Evolutionary conservation across 768 basidiomycete species (phyloP), one percentile per base, ranked within the genome.

Genomic region (Lanmaoa rubissima): DNA sequence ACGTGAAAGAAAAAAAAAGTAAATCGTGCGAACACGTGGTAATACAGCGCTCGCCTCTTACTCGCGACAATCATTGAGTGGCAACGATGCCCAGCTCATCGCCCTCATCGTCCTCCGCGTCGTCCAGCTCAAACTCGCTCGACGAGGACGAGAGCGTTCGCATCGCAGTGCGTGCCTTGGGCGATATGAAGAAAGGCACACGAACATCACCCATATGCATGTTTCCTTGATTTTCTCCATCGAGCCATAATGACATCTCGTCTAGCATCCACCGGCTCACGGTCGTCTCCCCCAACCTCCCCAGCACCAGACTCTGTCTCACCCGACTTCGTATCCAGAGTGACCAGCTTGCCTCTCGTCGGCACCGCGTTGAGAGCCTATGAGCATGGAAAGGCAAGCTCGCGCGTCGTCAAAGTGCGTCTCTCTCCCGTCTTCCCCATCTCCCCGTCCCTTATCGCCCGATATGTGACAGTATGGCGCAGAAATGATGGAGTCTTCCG

Each of bases 401-500:
- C 90, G 11, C 77, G 89, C 36, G 89, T 94, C 44, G 90, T 94
- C 61, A 92, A 94, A 79, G 92, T 91, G 57, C 51, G 77, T 55
- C 35, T 34, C 42, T 31, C 21, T 14, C 24, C n/a, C 40, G 17
- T 47, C 16, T 50, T 46, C 5, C 17, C 42, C 16, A 31, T 44
- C 43, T 24, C 13, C 1, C 21, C 21, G 10, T 36, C 21, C 24
- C 59, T 64, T 52, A 69, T 67, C 59, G 41, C 16, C 8, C 42
- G 14, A 9, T 26, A 17, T 36, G 40, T 53, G 28, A n/a, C 68
- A 93, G 91, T 92, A 92, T 66, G 90, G 92, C 48, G 91, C 89
- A 17, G 87, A 88, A 71, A 88, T 93, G 81, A 82, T 93, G 74
- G 92, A 93, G 71, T 88, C 85, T 4, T 86, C 88, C 53, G 85